Evolutionary conservation across 2,329 filamentous ascomycete species (phyloP), one percentile per base, ranked within the genome.

Genomic region (Ascocoryne sarcoides): DNA sequence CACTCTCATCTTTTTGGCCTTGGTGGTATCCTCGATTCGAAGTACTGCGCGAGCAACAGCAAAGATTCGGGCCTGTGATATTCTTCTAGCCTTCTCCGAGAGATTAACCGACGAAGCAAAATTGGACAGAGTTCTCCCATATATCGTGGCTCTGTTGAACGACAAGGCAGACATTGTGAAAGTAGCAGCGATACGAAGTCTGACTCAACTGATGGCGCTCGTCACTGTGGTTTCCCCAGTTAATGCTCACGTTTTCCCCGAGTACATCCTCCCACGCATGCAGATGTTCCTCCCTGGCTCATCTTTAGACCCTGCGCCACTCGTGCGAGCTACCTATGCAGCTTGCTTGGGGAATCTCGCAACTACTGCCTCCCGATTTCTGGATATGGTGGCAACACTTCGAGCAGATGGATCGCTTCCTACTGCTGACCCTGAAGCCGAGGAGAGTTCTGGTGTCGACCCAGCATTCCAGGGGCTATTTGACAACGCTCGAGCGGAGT

Each of bases 71-170:
- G 92, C 87, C 1, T 94, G 92, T 56, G 92, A 98, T 60, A 72
- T 98, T 30, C 71, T 98, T 35, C 66, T 98, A 36, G 90, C 90
- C 2, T 95, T 98, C 60, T 80, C 89, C 0, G 89, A 96, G 63
- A 75, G 84, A 44, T 64, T 96, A 17, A 94, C 90, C 0, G 93
- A 98, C 59, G 92, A 98, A 63, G 89, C 89, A 3, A 96, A 95
- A 61, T 69, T 98, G 36, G 93, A 98, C 61, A 79, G 92, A 36
- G 84, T 96, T 17, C 66, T 98, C 36, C 92, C 92, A 1, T 95
- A 95, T 58, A 67, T 96, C 26, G 84, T 95, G 65, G 76, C 79
- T 4, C 64, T 96, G 19, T 68, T 98, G 10, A 82, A 78, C 44
- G 92, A 98, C 57, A 79, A 80, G 50, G 79, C 83, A 2, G 86